These are phyloP conservation scores for Fusarium equiseti DNA, from an alignment of 2,329 filamentous ascomycete species.

Conservation along the genomic window DNA sequence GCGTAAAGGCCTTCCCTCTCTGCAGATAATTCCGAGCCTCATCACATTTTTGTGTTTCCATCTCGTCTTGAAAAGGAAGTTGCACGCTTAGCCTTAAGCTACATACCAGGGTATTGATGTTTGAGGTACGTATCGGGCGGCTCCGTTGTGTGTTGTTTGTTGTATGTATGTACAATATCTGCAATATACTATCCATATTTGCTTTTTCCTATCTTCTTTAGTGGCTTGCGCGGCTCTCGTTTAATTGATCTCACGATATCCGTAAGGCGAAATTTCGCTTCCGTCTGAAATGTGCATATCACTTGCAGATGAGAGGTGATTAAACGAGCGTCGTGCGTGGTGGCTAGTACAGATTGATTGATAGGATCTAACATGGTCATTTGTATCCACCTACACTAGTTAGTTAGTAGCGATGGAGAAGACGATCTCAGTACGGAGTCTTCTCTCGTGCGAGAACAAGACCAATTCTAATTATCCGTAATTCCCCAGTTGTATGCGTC, in stretches of 20 bases:
- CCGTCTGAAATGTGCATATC: constrained; percentile 20
- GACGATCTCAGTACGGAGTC: constrained; percentile 12
- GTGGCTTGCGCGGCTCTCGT: constrained; percentile 17
- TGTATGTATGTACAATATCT: not conserved
- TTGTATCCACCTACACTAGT: constrained; percentile 11
- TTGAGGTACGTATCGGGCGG: constrained; percentile 20
- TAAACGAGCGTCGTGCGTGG: constrained; percentile 19
- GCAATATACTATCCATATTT: not conserved
- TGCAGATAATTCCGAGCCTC: constrained; percentile 23
- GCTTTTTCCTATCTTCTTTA: constrained; percentile 4
- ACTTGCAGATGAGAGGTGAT: constrained; percentile 33
- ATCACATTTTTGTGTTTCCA: constrained; percentile 15
- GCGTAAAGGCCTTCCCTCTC: constrained; percentile 16
- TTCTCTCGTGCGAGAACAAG: constrained; percentile 41
- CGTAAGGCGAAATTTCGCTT: not conserved
- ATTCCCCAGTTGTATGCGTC: constrained; percentile 19
- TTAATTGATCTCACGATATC: constrained; percentile 25
- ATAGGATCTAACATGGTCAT: constrained; percentile 15
- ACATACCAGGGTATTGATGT: constrained; percentile 1
- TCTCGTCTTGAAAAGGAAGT: constrained; percentile 13
- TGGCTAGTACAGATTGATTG: constrained; percentile 8
- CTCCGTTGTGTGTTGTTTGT: constrained; percentile 4
- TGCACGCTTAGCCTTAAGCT: constrained; percentile 2
- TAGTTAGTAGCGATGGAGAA: not conserved
- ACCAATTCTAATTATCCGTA: not conserved